Conservation (phyloP, 1,284 basidiomycete genomes). For the Abortiporus biennis region DNA sequence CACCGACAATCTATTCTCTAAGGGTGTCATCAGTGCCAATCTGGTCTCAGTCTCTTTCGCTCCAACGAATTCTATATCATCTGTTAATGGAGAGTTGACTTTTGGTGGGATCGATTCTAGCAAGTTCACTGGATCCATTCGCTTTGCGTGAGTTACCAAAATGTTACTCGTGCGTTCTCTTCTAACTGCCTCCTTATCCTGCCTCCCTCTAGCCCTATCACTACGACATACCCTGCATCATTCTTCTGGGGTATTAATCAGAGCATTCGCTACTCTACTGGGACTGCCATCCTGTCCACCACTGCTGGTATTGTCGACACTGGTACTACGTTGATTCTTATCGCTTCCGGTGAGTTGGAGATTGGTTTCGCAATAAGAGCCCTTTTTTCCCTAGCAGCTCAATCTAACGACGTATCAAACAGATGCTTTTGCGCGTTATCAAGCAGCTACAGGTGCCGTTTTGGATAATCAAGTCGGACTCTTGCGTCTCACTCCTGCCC, state of each 20-base stretch:
- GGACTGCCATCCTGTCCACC: constrained; percentile 17
- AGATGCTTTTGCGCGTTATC: constrained; percentile 21
- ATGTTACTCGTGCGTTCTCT: neutral
- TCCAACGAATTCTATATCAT: constrained; percentile 26
- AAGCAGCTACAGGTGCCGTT: constrained; percentile 19
- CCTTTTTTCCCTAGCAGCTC: neutral
- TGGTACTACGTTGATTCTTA: constrained; percentile 27
- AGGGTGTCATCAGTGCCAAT: constrained; percentile 18
- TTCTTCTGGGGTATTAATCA: constrained; percentile 21
- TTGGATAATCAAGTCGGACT: constrained; percentile 17
- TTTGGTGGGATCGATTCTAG: constrained; percentile 42
- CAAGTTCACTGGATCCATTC: constrained; percentile 42
- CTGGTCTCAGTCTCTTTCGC: constrained; percentile 42
- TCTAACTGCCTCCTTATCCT: neutral
- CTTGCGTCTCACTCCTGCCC: constrained; percentile 18
- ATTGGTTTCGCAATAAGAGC: constrained; percentile 1
- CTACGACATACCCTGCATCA: constrained; percentile 28
- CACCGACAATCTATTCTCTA: constrained; percentile 41
- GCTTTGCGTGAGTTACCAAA: constrained; percentile 23
- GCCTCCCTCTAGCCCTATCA: constrained; percentile 17
- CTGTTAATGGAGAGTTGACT: constrained; percentile 24
- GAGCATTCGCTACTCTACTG: constrained; percentile 16
- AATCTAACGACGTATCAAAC: neutral
- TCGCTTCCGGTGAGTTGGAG: constrained; percentile 28
- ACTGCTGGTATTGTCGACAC: constrained; percentile 25